A percentile compares a stretch with the other conserved stretches of the same genome.
Evolutionary conservation across 2,329 filamentous ascomycete species (phyloP).

Genomic region (Cladosporium austrohemisphaericum): DNA sequence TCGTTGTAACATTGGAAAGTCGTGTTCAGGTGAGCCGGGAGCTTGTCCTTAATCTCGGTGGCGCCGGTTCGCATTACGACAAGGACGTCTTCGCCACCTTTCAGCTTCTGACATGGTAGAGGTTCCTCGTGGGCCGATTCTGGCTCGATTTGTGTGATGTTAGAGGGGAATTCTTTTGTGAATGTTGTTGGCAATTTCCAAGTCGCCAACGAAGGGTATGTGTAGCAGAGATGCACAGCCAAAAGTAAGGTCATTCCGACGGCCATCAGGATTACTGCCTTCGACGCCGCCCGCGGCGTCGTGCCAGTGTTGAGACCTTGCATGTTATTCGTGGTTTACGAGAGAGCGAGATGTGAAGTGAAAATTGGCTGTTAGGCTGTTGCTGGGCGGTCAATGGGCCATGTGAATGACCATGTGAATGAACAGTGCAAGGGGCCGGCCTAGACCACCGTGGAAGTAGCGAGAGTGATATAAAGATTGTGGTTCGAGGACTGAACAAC

Average conservation of each 20-base stretch:
- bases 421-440: too few relatives aligned
- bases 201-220: neutral
- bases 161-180: neutral
- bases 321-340: conserved; percentile 1
- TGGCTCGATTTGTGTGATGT: neutral
- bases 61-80: conserved; percentile 58
- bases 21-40: conserved; percentile 53
- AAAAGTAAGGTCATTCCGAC: conserved; percentile 5
- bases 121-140: neutral
- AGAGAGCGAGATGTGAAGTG: too few relatives aligned
- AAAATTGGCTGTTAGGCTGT: too few relatives aligned
- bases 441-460: too few relatives aligned
- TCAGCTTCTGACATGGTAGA: conserved; percentile 1
- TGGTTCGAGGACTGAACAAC: neutral
- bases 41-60: conserved; percentile 53
- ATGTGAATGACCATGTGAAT: too few relatives aligned
- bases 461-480: too few relatives aligned
- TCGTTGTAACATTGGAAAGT: conserved; percentile 55
- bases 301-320: conserved; percentile 2
- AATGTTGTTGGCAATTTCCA: conserved; percentile 6
- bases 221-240: conserved; percentile 7
- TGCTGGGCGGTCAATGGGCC: too few relatives aligned
- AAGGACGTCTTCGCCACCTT: conserved; percentile 45
- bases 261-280: conserved; percentile 3
- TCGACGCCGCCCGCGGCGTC: conserved; percentile 11